phyloP scores from a whole-genome alignment of 2,329 filamentous ascomycete genomes.

The Lachnellula hyalina region DNA sequence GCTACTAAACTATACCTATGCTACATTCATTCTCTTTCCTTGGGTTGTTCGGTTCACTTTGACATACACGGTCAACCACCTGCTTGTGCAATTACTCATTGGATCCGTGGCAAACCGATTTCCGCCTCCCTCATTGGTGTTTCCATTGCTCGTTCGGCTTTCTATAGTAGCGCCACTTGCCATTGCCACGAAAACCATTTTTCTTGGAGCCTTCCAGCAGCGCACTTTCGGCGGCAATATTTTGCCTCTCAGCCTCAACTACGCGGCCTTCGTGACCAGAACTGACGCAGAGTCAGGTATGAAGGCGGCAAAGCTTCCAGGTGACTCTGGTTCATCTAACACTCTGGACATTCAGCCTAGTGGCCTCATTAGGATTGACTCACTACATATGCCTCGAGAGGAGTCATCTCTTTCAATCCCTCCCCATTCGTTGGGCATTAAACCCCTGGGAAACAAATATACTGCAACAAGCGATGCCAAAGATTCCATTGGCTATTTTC shows the following conservation, averaged over 20 bases:
- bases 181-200: not conserved
- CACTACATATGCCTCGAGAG: slow-evolving; percentile 32
- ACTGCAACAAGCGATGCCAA: slow-evolving; percentile 63
- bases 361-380: slow-evolving; percentile 15
- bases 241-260: not conserved
- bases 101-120: not conserved
- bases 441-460: slow-evolving; percentile 80
- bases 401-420: slow-evolving; percentile 54
- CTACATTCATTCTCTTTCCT: too few species aligned
- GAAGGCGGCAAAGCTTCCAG: slow-evolving; percentile 16
- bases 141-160: not conserved
- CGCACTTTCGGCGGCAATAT: not conserved
- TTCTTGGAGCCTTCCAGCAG: not conserved
- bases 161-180: not conserved
- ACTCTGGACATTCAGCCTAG: slow-evolving; percentile 13
- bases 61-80: too few species aligned
- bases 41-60: too few species aligned
- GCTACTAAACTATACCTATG: too few species aligned
- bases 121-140: not conserved
- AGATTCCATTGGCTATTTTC: slow-evolving; percentile 58
- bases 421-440: slow-evolving; percentile 75
- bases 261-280: not conserved
- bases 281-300: slow-evolving; percentile 4
- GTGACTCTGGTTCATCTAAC: slow-evolving; percentile 9
- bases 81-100: too few species aligned